Percentiles rank a stretch among this genome's conserved stretches.
Conservation (phyloP, 2,329 filamentous ascomycete genomes). For the Fusarium buxicola region DNA sequence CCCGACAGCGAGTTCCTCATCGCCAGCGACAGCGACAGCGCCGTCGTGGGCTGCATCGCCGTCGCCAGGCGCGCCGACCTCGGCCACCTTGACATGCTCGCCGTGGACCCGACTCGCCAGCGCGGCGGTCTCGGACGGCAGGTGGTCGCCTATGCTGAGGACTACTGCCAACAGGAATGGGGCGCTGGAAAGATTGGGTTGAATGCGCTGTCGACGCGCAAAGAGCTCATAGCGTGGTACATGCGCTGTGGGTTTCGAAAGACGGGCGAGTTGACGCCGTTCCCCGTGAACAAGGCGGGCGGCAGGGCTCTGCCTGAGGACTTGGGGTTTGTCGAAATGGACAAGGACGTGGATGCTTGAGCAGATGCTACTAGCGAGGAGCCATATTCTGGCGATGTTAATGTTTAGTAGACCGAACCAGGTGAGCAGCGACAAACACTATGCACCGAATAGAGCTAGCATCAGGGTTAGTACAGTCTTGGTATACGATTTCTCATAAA, state of each 20-base stretch:
- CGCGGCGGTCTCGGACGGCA: slow-evolving; percentile 49
- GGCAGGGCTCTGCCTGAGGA: slow-evolving; percentile 43
- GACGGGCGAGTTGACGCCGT: slow-evolving; percentile 50
- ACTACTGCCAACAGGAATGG: slow-evolving; percentile 47
- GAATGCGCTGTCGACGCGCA: slow-evolving; percentile 51
- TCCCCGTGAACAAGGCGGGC: slow-evolving; percentile 44
- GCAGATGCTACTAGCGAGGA: background rate
- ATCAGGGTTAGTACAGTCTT: no score
- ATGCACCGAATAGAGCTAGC: no score
- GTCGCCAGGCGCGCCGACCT: slow-evolving; percentile 42
- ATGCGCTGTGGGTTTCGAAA: slow-evolving; percentile 48
- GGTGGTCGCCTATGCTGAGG: slow-evolving; percentile 49
- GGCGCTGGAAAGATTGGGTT: slow-evolving; percentile 46
- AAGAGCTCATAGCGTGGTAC: slow-evolving; percentile 53
- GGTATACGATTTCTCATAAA: no score
- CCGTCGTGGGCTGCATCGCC: slow-evolving; percentile 46
- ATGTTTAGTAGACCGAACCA: background rate
- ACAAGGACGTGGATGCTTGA: slow-evolving; percentile 44
- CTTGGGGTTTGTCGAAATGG: slow-evolving; percentile 52
- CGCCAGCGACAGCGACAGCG: slow-evolving; percentile 31
- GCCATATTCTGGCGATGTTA: background rate
- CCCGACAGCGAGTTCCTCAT: slow-evolving; percentile 48
- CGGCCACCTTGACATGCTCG: slow-evolving; percentile 51
- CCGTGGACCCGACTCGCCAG: slow-evolving; percentile 50
- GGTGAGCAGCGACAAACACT: no score